A percentile compares a stretch with the other conserved stretches of the same genome.
phyloP scores from a whole-genome alignment of 495 filamentous ascomycete species.

The Penicillium cosmopolitanum region DNA sequence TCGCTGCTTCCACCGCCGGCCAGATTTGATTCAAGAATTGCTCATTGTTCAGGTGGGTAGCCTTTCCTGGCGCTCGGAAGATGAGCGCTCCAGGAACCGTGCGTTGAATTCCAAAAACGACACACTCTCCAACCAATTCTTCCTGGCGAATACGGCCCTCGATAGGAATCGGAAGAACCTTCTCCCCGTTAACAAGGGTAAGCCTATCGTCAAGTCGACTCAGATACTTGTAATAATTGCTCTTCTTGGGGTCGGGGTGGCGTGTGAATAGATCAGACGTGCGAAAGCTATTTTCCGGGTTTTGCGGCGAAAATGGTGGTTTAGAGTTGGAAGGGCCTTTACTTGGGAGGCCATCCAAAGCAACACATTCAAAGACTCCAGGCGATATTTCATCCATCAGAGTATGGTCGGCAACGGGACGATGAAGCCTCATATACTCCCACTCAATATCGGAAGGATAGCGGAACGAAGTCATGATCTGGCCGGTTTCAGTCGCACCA shows the following conservation, averaged over 20 bases:
- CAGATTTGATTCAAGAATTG: slow-evolving; percentile 55
- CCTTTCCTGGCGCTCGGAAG: slow-evolving; percentile 45
- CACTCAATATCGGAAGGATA: slow-evolving; percentile 59
- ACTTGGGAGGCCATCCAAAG: slow-evolving; percentile 63
- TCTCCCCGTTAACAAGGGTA: slow-evolving; percentile 67
- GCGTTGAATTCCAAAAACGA: slow-evolving; percentile 45
- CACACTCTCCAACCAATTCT: slow-evolving; percentile 38
- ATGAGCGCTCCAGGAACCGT: slow-evolving; percentile 49
- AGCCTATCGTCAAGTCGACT: slow-evolving; percentile 63
- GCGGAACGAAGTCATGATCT: slow-evolving; percentile 58
- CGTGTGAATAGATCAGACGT: slow-evolving; percentile 53
- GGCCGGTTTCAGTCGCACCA: slow-evolving; percentile 57
- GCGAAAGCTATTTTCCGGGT: slow-evolving; percentile 44
- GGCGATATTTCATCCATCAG: slow-evolving; percentile 58
- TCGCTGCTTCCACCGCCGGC: slow-evolving; percentile 52
- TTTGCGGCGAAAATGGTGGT: slow-evolving; percentile 57
- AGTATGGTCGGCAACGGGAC: slow-evolving; percentile 40
- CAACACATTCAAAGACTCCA: slow-evolving; percentile 61
- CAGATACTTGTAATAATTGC: slow-evolving; percentile 62
- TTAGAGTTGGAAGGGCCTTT: slow-evolving; percentile 63
- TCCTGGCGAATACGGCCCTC: slow-evolving; percentile 52
- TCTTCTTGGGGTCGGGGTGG: slow-evolving; percentile 50
- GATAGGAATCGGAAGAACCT: slow-evolving; percentile 66
- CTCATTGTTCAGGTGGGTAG: slow-evolving; percentile 40
- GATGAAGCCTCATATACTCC: slow-evolving; percentile 62